phyloP scores from a whole-genome alignment of 2,329 filamentous ascomycete genomes.

The Diplodia corticola region DNA sequence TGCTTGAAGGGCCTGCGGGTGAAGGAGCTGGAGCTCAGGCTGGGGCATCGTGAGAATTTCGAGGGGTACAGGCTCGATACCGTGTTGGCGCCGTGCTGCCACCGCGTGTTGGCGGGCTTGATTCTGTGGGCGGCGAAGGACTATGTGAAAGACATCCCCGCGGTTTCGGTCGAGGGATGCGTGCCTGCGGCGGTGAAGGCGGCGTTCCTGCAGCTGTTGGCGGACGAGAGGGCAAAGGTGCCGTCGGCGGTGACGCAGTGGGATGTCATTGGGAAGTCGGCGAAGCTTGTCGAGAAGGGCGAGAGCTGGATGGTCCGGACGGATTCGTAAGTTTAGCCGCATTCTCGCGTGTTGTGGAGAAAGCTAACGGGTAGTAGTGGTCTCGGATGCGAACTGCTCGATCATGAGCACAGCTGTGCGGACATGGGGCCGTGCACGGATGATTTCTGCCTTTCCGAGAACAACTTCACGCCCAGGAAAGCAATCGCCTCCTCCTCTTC shows the following conservation, averaged over 20 bases:
- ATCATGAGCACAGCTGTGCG: slow-evolving; percentile 12
- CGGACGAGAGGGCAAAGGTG: neutral
- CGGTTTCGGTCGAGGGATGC: slow-evolving; percentile 12
- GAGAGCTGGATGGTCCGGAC: slow-evolving; percentile 16
- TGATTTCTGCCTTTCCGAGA: slow-evolving; percentile 16
- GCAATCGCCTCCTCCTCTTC: neutral
- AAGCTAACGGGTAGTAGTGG: neutral
- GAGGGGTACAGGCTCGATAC: slow-evolving; percentile 1
- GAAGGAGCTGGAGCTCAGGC: slow-evolving; percentile 5
- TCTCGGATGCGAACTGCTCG: slow-evolving; percentile 13
- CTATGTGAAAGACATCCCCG: neutral
- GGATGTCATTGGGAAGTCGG: slow-evolving; percentile 13
- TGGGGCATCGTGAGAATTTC: slow-evolving; percentile 15
- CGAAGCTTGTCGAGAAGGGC: neutral
- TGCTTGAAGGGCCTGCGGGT: slow-evolving; percentile 5
- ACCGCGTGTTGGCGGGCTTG: slow-evolving; percentile 7
- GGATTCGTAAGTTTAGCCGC: neutral
- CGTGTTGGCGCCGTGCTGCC: slow-evolving; percentile 16
- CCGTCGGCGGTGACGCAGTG: slow-evolving; percentile 10
- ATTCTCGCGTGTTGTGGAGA: too few relatives aligned
- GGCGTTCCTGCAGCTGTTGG: slow-evolving; percentile 9
- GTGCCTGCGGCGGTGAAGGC: slow-evolving; percentile 4
- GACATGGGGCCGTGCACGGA: slow-evolving; percentile 16
- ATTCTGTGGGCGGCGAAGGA: slow-evolving; percentile 17
- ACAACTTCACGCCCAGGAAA: neutral